A percentile compares a stretch with the other conserved stretches of the same genome.
These are phyloP conservation scores for Epicoccum sorghinum DNA, from an alignment of 2,329 filamentous ascomycete genomes.

Conservation along the genomic window DNA sequence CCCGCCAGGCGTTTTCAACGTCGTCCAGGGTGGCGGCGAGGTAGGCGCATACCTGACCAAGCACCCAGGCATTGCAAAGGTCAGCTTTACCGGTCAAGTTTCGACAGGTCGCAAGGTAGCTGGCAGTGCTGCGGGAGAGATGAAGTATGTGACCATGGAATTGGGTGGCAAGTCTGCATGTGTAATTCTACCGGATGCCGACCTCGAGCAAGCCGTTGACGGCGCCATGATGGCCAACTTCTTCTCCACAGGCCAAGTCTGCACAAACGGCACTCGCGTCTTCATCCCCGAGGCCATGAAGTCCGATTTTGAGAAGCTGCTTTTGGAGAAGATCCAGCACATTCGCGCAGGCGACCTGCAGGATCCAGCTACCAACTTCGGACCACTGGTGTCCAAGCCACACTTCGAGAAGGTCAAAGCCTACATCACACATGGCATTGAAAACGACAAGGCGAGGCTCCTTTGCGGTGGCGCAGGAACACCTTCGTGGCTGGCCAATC, in stretches of 20 bases:
- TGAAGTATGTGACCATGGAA: slow-evolving; percentile 95
- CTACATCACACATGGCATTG: slow-evolving; percentile 78
- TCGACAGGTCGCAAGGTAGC: slow-evolving; percentile 84
- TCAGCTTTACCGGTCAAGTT: slow-evolving; percentile 89
- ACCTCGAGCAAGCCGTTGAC: slow-evolving; percentile 80
- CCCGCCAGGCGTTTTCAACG: slow-evolving; percentile 84
- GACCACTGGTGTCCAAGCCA: slow-evolving; percentile 75
- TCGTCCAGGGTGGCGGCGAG: slow-evolving; percentile 79
- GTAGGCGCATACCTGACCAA: slow-evolving; percentile 77
- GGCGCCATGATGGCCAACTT: slow-evolving; percentile 95
- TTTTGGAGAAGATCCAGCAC: slow-evolving; percentile 72
- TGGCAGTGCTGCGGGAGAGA: slow-evolving; percentile 72
- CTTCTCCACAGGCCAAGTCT: slow-evolving; percentile 88
- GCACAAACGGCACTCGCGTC: slow-evolving; percentile 89
- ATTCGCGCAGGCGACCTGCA: slow-evolving; percentile 76
- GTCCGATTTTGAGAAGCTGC: slow-evolving; percentile 67
- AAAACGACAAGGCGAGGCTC: slow-evolving; percentile 74
- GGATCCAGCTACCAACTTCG: slow-evolving; percentile 78
- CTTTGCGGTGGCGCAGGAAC: slow-evolving; percentile 73
- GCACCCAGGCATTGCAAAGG: slow-evolving; percentile 78
- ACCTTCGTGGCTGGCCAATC: slow-evolving; percentile 55
- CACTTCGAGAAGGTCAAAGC: slow-evolving; percentile 79
- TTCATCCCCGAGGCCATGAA: slow-evolving; percentile 76
- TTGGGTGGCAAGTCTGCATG: slow-evolving; percentile 85
- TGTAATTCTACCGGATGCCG: slow-evolving; percentile 79